phyloP scores from a whole-genome alignment of 306 rosid species.

The Delonix regia region DNA sequence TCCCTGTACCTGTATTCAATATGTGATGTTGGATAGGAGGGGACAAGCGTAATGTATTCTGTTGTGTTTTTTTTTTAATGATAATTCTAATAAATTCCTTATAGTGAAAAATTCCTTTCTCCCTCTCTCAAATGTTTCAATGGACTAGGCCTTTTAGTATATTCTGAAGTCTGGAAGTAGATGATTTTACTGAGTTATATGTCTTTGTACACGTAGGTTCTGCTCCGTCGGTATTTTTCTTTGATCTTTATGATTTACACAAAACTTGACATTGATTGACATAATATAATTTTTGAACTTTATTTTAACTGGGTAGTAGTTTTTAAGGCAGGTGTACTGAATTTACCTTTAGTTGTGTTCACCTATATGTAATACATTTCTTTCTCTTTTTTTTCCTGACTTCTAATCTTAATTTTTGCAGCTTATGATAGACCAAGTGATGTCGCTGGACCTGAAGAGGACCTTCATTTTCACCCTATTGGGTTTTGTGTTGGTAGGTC shows the following conservation, averaged over 20 bases:
- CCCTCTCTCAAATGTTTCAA: not conserved
- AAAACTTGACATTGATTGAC: too few species aligned
- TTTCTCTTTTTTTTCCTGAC: slow-evolving; percentile 11
- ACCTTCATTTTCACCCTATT: slow-evolving; percentile 70
- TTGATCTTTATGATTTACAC: too few species aligned
- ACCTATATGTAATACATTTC: not conserved
- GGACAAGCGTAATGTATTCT: not conserved
- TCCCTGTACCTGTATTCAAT: not conserved
- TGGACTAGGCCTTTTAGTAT: not conserved
- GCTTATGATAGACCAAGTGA: slow-evolving; percentile 70
- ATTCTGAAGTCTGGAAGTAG: not conserved
- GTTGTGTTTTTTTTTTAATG: not conserved
- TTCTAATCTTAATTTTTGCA: slow-evolving; percentile 36
- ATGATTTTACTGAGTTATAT: not conserved
- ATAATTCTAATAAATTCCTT: too few species aligned
- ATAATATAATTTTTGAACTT: too few species aligned
- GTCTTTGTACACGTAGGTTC: not conserved
- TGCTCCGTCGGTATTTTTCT: not conserved
- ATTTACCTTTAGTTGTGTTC: not conserved
- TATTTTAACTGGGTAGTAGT: not conserved
- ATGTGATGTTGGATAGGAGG: not conserved
- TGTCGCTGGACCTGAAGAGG: slow-evolving; percentile 67
- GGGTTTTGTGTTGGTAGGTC: slow-evolving; percentile 88
- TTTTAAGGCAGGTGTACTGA: not conserved
- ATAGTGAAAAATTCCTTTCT: not conserved